phyloP scores from a whole-genome alignment of 352 stramenopile species.

The Saprolegnia parasitica region DNA sequence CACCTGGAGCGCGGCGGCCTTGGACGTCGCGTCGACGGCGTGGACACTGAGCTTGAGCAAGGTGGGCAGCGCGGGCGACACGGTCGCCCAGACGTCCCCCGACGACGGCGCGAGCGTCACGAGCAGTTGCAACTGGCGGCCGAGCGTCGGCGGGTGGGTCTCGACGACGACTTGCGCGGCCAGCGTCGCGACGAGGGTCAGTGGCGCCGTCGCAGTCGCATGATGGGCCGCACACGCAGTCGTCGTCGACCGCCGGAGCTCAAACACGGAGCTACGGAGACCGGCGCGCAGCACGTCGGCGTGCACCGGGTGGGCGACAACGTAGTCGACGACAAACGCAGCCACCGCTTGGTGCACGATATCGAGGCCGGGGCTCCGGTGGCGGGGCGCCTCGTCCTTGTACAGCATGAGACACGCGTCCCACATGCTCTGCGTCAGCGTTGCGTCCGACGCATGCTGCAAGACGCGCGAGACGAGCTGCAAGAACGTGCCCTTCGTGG shows the following conservation, averaged over 20 bases:
- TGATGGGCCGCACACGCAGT: neutral
- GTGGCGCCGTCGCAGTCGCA: neutral
- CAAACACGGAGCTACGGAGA: conserved; percentile 19
- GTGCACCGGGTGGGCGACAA: neutral
- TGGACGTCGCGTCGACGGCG: conserved; percentile 47
- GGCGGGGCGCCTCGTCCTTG: neutral
- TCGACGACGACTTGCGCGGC: conserved; percentile 50
- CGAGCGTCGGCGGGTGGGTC: conserved; percentile 60
- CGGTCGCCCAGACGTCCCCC: neutral
- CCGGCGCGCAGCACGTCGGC: neutral
- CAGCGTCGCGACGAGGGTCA: conserved; percentile 39
- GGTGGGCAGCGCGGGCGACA: neutral
- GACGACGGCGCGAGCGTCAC: conserved; percentile 21
- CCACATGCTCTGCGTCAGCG: neutral
- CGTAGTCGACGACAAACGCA: conserved; percentile 5
- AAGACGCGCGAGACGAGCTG: neutral
- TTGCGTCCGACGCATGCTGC: neutral
- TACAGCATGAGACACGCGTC: neutral
- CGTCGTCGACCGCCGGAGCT: conserved; percentile 18
- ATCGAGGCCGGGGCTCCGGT: conserved; percentile 13
- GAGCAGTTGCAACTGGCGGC: conserved; percentile 50
- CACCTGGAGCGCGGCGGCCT: conserved; percentile 55
- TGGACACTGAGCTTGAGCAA: conserved; percentile 34
- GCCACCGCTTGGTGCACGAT: conserved; percentile 14
- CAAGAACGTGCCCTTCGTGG: conserved; percentile 5